Evolutionary conservation across 148 eudicot genomes (phyloP), one percentile per base, ranked within the genome.

Genomic region (Cornus controversa): DNA sequence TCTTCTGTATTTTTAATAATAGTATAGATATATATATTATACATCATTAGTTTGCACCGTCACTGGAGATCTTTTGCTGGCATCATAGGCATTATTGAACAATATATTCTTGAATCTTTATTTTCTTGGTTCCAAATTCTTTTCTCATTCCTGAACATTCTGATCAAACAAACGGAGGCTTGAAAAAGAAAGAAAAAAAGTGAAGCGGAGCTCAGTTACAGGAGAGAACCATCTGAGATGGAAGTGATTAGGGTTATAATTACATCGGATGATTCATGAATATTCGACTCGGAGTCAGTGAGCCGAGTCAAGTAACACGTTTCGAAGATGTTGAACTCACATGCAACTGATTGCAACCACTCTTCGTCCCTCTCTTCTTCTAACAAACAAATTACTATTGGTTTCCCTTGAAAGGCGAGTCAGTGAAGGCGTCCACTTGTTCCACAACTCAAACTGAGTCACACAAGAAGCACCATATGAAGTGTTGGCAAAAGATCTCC

Each of bases 171-270:
- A n/a, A n/a, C n/a, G n/a, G n/a, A n/a, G n/a, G n/a, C n/a, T n/a
- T 14, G 62, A 54, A 25, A n/a, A n/a, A n/a, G n/a, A 75, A 13
- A 36, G 22, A 57, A 2, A 20, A n/a, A 10, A 18, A 64, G 62
- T 3, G 28, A 79, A 28, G 60, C 27, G 20, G 57, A 91, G 94
- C 94, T 93, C 98, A 31, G 82, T 81, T 50, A 86, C 82, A 62
- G 98, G 94, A 76, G 94, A 87, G 89, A 93, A 90, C 94, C 96
- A 93, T n/a, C 94, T 87, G 75, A 91, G 96, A 18, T 71, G 82
- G 69, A 90, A 93, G 81, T 92, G 4, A 9, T 40, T 77, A 68
- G 96, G 88, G 71, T 9, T 0, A 76, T 2, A 31, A 23, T 9
- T 14, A 57, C 2, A 4, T 28, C 2, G 20, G 58, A 64, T 11